phyloP scores from a whole-genome alignment of 2,329 filamentous ascomycete genomes.

The Colletotrichum sp. region DNA sequence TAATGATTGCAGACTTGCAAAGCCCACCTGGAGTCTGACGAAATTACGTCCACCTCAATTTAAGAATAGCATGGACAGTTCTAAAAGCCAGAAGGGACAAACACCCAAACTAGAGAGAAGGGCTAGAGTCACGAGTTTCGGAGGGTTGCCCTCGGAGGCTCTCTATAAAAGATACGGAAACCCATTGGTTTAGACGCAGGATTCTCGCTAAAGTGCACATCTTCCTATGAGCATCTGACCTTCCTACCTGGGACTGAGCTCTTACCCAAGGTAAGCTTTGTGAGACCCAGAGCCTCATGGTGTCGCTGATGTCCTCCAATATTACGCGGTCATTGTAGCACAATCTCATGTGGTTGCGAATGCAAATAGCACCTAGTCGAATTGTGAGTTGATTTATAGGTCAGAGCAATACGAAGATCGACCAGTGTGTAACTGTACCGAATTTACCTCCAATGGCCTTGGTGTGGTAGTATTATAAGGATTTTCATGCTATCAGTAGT shows the following conservation, averaged over 20 bases:
- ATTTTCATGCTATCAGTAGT: background rate
- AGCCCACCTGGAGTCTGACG: background rate
- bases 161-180: rapidly evolving
- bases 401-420: background rate
- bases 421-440: background rate
- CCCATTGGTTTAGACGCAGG: background rate
- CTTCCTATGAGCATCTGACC: background rate
- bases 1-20: background rate
- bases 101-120: background rate
- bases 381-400: background rate
- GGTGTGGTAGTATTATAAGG: background rate
- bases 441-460: background rate
- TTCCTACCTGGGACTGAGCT: rapidly evolving
- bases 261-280: background rate
- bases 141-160: background rate
- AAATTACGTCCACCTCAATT: rapidly evolving
- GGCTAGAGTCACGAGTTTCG: rapidly evolving
- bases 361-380: background rate
- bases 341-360: background rate
- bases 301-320: background rate
- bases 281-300: background rate
- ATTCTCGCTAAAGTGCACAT: background rate
- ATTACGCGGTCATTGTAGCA: background rate
- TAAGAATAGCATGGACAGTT: background rate
- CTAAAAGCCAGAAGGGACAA: rapidly evolving